These are phyloP conservation scores for Hortiboletus rubellus DNA, from an alignment of 1,284 basidiomycete species.

Conservation along the genomic window DNA sequence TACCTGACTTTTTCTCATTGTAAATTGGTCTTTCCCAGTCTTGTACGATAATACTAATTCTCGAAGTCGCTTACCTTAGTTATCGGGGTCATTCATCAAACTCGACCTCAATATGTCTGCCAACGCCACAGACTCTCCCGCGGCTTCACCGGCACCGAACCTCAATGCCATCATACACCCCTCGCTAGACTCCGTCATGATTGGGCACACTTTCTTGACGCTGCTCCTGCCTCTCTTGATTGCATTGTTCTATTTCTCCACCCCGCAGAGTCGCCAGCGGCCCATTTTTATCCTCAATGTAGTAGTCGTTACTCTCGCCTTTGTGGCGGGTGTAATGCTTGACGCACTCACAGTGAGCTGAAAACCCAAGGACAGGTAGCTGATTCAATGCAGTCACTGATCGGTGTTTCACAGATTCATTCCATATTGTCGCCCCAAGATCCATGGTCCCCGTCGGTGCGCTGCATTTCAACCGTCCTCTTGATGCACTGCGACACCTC, in stretches of 20 bases:
- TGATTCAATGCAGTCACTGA: not conserved
- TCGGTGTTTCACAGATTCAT: constrained; percentile 22
- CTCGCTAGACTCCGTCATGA: constrained; percentile 23
- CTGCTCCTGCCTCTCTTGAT: constrained; percentile 34
- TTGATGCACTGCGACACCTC: not conserved
- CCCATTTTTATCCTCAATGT: constrained; percentile 36
- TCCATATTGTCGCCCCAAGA: constrained; percentile 19
- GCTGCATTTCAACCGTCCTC: not conserved
- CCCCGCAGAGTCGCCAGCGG: constrained; percentile 20
- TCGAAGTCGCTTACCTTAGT: not conserved
- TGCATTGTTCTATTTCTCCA: constrained; percentile 35
- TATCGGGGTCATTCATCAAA: not conserved
- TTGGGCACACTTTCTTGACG: constrained; percentile 29
- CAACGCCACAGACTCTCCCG: not conserved
- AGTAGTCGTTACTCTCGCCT: constrained; percentile 23
- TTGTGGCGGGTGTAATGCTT: constrained; percentile 23
- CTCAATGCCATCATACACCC: constrained; percentile 16
- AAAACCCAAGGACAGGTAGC: not conserved
- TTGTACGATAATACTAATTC: not conserved
- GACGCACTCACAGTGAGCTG: constrained; percentile 24
- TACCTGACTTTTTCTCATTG: not conserved
- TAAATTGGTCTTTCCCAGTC: not conserved
- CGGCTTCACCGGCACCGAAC: not conserved
- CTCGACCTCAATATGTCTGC: constrained; percentile 16
- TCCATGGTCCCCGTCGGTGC: constrained; percentile 23